Percentiles rank a stretch among this genome's conserved stretches.
Evolutionary conservation across 1,139 yeast genomes (phyloP).

Genomic region (Wickerhamomyces sp.): DNA sequence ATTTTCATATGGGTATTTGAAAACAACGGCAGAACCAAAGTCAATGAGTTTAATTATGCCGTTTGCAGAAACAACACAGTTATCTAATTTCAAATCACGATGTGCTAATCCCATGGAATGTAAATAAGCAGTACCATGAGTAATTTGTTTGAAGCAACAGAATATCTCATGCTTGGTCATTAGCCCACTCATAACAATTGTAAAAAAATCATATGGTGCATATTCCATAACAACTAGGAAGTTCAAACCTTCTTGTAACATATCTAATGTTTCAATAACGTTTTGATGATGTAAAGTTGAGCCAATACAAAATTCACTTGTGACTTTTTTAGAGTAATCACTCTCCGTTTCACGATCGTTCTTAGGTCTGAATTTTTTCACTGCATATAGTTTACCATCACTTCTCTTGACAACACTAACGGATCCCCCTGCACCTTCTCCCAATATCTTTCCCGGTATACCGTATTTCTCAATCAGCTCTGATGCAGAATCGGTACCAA

Average conservation of each 20-base stretch:
- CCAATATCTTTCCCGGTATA: slow-evolving; percentile 53
- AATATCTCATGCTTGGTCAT: slow-evolving; percentile 54
- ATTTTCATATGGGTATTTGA: slow-evolving; percentile 37
- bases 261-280: slow-evolving; percentile 59
- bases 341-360: slow-evolving; percentile 45
- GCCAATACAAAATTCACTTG: slow-evolving; percentile 63
- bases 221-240: slow-evolving; percentile 72
- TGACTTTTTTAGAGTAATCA: slow-evolving; percentile 60
- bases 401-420: slow-evolving; percentile 53
- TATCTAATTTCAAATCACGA: slow-evolving; percentile 71
- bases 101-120: slow-evolving; percentile 72
- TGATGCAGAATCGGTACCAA: slow-evolving; percentile 33
- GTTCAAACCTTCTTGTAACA: slow-evolving; percentile 47
- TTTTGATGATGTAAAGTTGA: slow-evolving; percentile 58
- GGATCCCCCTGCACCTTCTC: slow-evolving; percentile 78
- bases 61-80: slow-evolving; percentile 59
- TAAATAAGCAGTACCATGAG: slow-evolving; percentile 55
- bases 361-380: slow-evolving; percentile 61
- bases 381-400: slow-evolving; percentile 56
- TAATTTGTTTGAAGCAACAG: slow-evolving; percentile 68
- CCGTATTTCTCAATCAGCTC: slow-evolving; percentile 50
- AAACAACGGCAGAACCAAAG: slow-evolving; percentile 73
- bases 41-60: slow-evolving; percentile 72
- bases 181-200: slow-evolving; percentile 69
- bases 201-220: slow-evolving; percentile 70